Evolutionary conservation across 83 land plant genomes (phyloP), one percentile per base, ranked within the genome.

Genomic region (Picea abies): DNA sequence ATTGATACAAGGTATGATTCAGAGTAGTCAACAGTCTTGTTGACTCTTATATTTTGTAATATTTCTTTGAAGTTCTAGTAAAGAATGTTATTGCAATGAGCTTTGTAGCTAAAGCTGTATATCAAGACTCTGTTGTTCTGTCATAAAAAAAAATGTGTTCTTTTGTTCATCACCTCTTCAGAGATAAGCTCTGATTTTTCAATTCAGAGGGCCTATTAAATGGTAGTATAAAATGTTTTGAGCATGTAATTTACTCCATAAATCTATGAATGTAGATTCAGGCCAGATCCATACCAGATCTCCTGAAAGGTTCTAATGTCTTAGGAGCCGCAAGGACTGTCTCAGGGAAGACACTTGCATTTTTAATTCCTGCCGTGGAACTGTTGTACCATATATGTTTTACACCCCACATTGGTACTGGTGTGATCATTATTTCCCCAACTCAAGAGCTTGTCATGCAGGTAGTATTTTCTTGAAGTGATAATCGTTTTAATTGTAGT

Each of bases 271-370:
- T 89, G 86, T 85, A 97, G 99, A 97, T 97, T 76, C 99, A 97
- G 90, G 90, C 97, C 25, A 82, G 98, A 71, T 86, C 99, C 35
- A 95, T 97, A 73, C 98, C 99, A 37, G 91, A 89, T 17, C 91
- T 95, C n/a, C 37, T 97, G 85, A 81, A 80, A 60, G 98, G 98
- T 2, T 88, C 91, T 81, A 97, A 97, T 88, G 96, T 97, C 58
- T 91, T 96, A 80, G 99, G 96, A 80, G 98, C 98, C 56, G 99
- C 99, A 12, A 89, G 97, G 71, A 97, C 99, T 5, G 99, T 98
- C 49, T 93, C 99, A 8, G 99, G 99, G 19, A 97, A 97, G 77
- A 97, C 99, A 39, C 96, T 97, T 72, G 92, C 99, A 8, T 97
- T 97, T 79, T 80, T 97, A 41, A 83, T 97, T 8, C 99, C 99